phyloP scores from a whole-genome alignment of 2,329 filamentous ascomycete genomes.

The Byssochlamys sp. region DNA sequence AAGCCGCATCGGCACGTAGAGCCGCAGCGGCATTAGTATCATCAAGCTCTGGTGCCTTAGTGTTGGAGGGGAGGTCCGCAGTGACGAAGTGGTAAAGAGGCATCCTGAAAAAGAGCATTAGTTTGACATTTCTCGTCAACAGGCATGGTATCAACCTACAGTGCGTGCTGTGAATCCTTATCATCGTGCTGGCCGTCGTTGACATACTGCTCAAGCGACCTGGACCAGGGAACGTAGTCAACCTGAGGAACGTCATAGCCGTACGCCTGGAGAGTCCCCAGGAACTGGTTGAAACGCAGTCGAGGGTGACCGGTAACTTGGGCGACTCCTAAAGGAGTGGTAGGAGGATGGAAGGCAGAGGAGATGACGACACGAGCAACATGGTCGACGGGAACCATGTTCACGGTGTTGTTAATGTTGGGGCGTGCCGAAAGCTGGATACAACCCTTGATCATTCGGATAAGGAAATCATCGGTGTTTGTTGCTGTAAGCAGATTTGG shows the following conservation, averaged over 20 bases:
- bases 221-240: conserved; percentile 60
- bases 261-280: conserved; percentile 60
- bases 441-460: conserved; percentile 78
- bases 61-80: conserved; percentile 59
- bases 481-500: conserved; percentile 25
- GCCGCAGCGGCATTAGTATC: conserved; percentile 59
- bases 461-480: conserved; percentile 82
- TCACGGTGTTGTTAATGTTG: conserved; percentile 75
- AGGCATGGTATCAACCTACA: conserved; percentile 33
- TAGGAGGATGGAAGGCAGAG: conserved; percentile 55
- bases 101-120: conserved; percentile 32
- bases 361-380: conserved; percentile 74
- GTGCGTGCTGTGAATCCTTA: conserved; percentile 55
- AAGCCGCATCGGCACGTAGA: conserved; percentile 52
- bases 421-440: conserved; percentile 67
- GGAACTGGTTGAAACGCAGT: conserved; percentile 66
- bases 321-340: conserved; percentile 50
- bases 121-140: neutral
- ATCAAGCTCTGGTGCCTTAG: conserved; percentile 63
- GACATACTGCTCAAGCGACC: conserved; percentile 59
- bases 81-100: conserved; percentile 67
- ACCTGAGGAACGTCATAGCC: conserved; percentile 62
- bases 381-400: conserved; percentile 77
- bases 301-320: conserved; percentile 75
- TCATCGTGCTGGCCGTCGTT: conserved; percentile 47